phyloP scores from a whole-genome alignment of 2,329 filamentous ascomycete species.

The Aspergillus sp. region DNA sequence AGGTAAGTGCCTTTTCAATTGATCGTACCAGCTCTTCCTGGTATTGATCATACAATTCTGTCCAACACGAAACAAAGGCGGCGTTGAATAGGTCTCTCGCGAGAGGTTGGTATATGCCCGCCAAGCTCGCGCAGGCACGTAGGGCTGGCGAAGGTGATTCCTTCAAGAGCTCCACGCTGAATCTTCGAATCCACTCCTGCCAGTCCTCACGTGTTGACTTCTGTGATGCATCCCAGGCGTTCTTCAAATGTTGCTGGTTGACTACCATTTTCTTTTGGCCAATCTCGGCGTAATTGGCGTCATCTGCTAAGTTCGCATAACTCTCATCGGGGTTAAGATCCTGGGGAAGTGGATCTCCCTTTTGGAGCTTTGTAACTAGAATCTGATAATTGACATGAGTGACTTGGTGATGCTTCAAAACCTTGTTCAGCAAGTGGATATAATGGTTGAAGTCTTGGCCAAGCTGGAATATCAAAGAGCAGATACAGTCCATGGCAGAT shows the following conservation, averaged over 20 bases:
- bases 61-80: constrained; percentile 98
- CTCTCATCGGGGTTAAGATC: constrained; percentile 85
- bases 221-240: constrained; percentile 93
- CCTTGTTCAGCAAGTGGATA: constrained; percentile 88
- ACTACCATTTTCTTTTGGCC: constrained; percentile 92
- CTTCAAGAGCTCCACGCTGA: constrained; percentile 90
- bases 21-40: constrained; percentile 95
- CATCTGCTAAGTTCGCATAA: constrained; percentile 75
- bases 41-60: constrained; percentile 92
- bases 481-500: constrained; percentile 88
- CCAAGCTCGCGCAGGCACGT: constrained; percentile 86
- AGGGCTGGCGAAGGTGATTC: constrained; percentile 96
- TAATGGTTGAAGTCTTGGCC: constrained; percentile 96
- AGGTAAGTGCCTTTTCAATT: constrained; percentile 93
- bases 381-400: constrained; percentile 90
- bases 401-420: constrained; percentile 74
- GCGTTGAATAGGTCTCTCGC: constrained; percentile 97
- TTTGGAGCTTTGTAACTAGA: constrained; percentile 87
- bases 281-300: constrained; percentile 78
- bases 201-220: constrained; percentile 98
- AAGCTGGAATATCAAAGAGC: constrained; percentile 91
- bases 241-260: constrained; percentile 95
- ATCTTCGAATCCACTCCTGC: constrained; percentile 97
- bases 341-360: constrained; percentile 91
- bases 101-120: constrained; percentile 85